A percentile compares a stretch with the other conserved stretches of the same genome.
Evolutionary conservation across 1,284 basidiomycete species (phyloP).

Genomic region (Vanrija humicola): DNA sequence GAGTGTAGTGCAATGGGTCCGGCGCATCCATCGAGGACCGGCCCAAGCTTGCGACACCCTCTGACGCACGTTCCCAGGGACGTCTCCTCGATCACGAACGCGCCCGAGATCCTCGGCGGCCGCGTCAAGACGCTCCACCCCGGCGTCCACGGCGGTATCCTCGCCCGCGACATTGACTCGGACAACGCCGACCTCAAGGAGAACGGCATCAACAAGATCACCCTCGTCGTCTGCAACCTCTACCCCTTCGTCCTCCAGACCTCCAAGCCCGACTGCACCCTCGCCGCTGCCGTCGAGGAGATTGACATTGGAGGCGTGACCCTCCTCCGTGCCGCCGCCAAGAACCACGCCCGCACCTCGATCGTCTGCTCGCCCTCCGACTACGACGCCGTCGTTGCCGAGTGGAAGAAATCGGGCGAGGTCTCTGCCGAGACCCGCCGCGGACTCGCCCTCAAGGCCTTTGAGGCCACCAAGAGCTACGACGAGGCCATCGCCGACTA

Average conservation of each 20-base stretch:
- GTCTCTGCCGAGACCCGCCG: constrained; percentile 68
- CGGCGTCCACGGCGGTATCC: constrained; percentile 94
- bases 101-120: constrained; percentile 99
- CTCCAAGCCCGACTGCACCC: constrained; percentile 78
- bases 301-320: constrained; percentile 99
- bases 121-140: constrained; percentile 99
- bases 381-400: constrained; percentile 75
- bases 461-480: constrained; percentile 91
- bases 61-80: constrained; percentile 59
- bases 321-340: constrained; percentile 93
- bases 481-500: constrained; percentile 95
- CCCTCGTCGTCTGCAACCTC: constrained; percentile 96
- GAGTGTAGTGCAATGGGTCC: constrained; percentile 38
- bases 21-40: no score
- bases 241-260: constrained; percentile 96
- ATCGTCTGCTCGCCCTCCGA: constrained; percentile 93
- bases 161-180: constrained; percentile 79
- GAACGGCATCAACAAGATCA: constrained; percentile 82
- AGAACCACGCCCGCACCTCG: constrained; percentile 92
- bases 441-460: constrained; percentile 91
- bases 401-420: constrained; percentile 65
- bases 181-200: constrained; percentile 77
- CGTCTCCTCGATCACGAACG: constrained; percentile 96
- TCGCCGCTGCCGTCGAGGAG: constrained; percentile 92
- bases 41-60: no score